Evolutionary conservation across 202 grass and related monocot genomes (phyloP).

Genomic region (Schoenoplectus tabernaemontani): DNA sequence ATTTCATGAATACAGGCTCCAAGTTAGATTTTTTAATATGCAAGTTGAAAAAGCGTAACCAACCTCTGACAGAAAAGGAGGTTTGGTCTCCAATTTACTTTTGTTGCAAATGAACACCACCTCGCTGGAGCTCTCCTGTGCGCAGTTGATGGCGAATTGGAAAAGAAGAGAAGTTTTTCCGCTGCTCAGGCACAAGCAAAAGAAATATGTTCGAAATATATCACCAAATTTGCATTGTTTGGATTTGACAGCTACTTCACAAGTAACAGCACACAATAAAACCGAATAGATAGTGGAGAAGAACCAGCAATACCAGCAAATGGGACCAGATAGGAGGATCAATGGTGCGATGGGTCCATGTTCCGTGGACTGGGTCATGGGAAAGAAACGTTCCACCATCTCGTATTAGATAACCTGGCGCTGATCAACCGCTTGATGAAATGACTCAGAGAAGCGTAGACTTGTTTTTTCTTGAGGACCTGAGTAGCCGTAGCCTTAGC

Average conservation of each 20-base stretch:
- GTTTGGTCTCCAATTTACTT: conserved; percentile 59
- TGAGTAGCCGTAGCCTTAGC: no score
- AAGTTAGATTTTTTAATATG: background rate
- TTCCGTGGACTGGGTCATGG: background rate
- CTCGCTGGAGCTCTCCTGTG: conserved; percentile 35
- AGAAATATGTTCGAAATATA: background rate
- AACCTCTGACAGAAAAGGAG: conserved; percentile 74
- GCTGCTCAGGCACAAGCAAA: conserved; percentile 28
- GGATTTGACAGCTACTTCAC: background rate
- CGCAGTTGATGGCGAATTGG: conserved; percentile 74
- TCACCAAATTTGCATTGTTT: background rate
- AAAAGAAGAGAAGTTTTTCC: conserved; percentile 92
- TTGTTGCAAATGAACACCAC: conserved; percentile 88
- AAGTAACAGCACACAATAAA: background rate
- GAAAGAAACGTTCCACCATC: conserved; percentile 66
- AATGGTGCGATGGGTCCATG: background rate
- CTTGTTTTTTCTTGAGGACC: background rate
- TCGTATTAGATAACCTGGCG: background rate
- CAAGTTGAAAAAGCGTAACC: background rate
- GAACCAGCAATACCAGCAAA: conserved; percentile 34
- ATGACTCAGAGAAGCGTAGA: background rate
- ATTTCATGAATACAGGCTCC: background rate
- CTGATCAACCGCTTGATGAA: conserved; percentile 30
- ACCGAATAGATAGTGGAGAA: background rate
- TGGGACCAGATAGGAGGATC: conserved; percentile 59